Conservation (phyloP, 2,329 filamentous ascomycete species). For the Colletotrichum sojae region DNA sequence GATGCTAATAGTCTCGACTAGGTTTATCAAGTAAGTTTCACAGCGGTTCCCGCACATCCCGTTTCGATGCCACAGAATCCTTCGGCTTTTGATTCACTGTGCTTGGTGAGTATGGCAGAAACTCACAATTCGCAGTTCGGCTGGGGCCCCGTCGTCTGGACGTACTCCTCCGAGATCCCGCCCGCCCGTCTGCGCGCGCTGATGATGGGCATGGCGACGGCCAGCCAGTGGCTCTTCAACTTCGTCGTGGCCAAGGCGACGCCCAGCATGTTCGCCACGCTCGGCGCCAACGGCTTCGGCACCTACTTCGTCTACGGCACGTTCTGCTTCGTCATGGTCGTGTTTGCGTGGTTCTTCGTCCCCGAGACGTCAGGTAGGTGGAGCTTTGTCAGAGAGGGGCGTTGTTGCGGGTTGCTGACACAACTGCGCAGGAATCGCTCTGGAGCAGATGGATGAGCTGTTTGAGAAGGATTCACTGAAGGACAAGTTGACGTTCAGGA, state of each 20-base stretch:
- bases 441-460: slow-evolving; percentile 50
- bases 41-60: no score
- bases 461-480: slow-evolving; percentile 41
- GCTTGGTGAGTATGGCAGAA: neutral
- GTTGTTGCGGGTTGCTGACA: neutral
- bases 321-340: slow-evolving; percentile 70
- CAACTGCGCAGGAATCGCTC: slow-evolving; percentile 32
- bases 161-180: slow-evolving; percentile 73
- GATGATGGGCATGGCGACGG: slow-evolving; percentile 73
- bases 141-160: slow-evolving; percentile 69
- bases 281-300: slow-evolving; percentile 48
- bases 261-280: slow-evolving; percentile 69
- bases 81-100: no score
- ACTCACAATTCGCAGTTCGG: slow-evolving; percentile 45
- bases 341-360: slow-evolving; percentile 57
- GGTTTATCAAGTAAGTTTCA: slow-evolving; percentile 14
- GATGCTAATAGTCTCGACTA: neutral
- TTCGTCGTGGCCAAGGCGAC: slow-evolving; percentile 74
- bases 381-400: neutral
- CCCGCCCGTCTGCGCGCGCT: slow-evolving; percentile 70
- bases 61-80: no score
- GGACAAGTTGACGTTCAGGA: slow-evolving; percentile 18
- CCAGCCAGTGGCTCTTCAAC: slow-evolving; percentile 76
- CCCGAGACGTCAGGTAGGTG: slow-evolving; percentile 71
- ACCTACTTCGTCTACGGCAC: slow-evolving; percentile 72